phyloP scores from a whole-genome alignment of 768 basidiomycete species.

The Pisolithus microcarpus region DNA sequence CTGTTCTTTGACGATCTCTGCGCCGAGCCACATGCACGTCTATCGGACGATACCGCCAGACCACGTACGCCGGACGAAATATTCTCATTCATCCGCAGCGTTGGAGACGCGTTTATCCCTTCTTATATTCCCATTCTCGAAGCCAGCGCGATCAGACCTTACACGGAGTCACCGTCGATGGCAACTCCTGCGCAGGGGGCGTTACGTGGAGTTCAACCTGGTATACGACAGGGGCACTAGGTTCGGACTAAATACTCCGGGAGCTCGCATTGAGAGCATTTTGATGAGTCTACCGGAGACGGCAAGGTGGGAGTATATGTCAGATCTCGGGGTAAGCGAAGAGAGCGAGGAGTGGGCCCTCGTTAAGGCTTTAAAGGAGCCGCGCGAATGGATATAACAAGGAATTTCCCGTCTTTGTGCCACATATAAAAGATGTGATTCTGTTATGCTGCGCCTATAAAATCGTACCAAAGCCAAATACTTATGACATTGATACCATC shows the following conservation, averaged over 20 bases:
- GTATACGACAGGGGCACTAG: constrained; percentile 84
- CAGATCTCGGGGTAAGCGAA: constrained; percentile 56
- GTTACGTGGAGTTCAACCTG: constrained; percentile 94
- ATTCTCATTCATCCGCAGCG: constrained; percentile 64
- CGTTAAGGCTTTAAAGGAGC: constrained; percentile 51
- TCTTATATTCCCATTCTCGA: constrained; percentile 85
- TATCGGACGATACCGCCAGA: constrained; percentile 38
- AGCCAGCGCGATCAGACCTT: constrained; percentile 46
- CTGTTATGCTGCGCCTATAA: neutral
- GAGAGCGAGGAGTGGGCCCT: constrained; percentile 63
- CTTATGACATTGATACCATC: too few relatives aligned
- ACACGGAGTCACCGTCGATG: constrained; percentile 72
- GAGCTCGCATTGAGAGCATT: constrained; percentile 83
- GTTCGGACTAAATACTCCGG: constrained; percentile 78
- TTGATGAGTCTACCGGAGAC: constrained; percentile 85
- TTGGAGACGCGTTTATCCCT: constrained; percentile 79
- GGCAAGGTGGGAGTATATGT: constrained; percentile 87
- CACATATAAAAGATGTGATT: neutral
- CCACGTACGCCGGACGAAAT: constrained; percentile 60
- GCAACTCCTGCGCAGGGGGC: constrained; percentile 86
- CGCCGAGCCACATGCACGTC: constrained; percentile 55
- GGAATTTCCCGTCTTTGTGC: neutral
- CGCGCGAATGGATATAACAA: constrained; percentile 54
- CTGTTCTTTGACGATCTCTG: constrained; percentile 95
- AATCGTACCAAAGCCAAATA: too few relatives aligned